phyloP scores from a whole-genome alignment of 306 rosid genomes.

The Acacia melanoxylon region DNA sequence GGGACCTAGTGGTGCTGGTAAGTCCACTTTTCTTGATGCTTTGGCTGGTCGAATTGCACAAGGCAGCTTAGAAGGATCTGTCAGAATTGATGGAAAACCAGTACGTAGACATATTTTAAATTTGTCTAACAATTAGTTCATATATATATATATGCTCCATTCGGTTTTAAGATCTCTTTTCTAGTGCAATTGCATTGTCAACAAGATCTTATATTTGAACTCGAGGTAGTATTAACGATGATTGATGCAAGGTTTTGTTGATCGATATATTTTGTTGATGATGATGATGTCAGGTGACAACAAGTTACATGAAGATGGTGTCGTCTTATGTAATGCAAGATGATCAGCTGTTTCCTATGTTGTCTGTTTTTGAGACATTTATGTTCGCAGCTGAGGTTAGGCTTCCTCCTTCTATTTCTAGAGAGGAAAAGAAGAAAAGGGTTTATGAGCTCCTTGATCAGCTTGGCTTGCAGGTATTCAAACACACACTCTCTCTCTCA shows the following conservation, averaged over 20 bases:
- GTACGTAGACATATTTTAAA: slow-evolving; percentile 17
- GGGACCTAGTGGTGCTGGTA: slow-evolving; percentile 98
- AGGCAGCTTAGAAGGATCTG: slow-evolving; percentile 86
- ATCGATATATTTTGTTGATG: background rate
- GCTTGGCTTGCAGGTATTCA: slow-evolving; percentile 74
- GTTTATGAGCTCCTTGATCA: slow-evolving; percentile 75
- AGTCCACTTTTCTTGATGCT: slow-evolving; percentile 91
- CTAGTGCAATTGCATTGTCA: too few relatives aligned
- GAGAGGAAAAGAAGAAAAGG: slow-evolving; percentile 66
- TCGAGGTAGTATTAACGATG: background rate
- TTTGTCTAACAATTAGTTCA: background rate
- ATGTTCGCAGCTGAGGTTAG: slow-evolving; percentile 93
- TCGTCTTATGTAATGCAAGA: slow-evolving; percentile 98
- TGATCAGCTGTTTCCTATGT: slow-evolving; percentile 85
- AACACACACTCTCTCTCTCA: background rate
- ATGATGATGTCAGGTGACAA: slow-evolving; percentile 51
- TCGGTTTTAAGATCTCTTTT: too few relatives aligned
- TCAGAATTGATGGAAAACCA: slow-evolving; percentile 71
- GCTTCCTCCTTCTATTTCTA: slow-evolving; percentile 80
- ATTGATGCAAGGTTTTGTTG: background rate
- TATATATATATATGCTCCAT: too few relatives aligned
- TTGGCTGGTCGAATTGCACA: slow-evolving; percentile 83
- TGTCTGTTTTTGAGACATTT: slow-evolving; percentile 85
- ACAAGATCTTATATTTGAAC: too few relatives aligned
- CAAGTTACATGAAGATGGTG: slow-evolving; percentile 89